These are phyloP conservation scores for Fusarium succisae DNA, from an alignment of 2,329 filamentous ascomycete genomes.

Conservation along the genomic window DNA sequence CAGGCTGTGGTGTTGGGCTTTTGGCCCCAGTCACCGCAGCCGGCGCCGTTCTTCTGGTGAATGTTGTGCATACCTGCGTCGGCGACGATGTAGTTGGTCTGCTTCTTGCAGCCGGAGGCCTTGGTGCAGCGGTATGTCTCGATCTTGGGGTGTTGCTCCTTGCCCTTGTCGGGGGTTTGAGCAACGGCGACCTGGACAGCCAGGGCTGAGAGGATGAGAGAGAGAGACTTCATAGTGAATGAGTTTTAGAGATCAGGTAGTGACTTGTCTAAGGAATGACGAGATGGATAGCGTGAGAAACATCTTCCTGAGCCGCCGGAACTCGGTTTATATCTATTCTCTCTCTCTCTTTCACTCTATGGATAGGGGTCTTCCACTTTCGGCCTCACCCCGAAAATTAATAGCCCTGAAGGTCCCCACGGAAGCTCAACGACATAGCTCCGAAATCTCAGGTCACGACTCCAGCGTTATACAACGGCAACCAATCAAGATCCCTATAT, in stretches of 20 bases:
- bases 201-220: slow-evolving; percentile 7
- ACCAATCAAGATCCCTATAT: slow-evolving; percentile 20
- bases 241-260: not conserved
- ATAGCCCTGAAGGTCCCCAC: not conserved
- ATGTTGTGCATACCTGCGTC: slow-evolving; percentile 59
- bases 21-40: slow-evolving; percentile 39
- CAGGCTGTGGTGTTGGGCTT: slow-evolving; percentile 55
- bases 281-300: not conserved
- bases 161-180: slow-evolving; percentile 51
- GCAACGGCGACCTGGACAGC: slow-evolving; percentile 32
- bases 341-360: not conserved
- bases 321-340: slow-evolving; percentile 20
- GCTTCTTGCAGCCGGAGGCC: slow-evolving; percentile 56
- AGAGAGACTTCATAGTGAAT: slow-evolving; percentile 15
- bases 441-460: not conserved
- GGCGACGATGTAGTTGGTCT: slow-evolving; percentile 59
- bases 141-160: slow-evolving; percentile 61
- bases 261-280: not conserved
- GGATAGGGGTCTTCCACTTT: slow-evolving; percentile 7
- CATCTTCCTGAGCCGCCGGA: not conserved
- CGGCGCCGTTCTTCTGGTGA: slow-evolving; percentile 51
- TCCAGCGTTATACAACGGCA: not conserved
- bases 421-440: not conserved
- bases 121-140: slow-evolving; percentile 63
- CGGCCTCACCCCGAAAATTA: not conserved